phyloP scores from a whole-genome alignment of 768 basidiomycete genomes.

The Calocybe cyanea region DNA sequence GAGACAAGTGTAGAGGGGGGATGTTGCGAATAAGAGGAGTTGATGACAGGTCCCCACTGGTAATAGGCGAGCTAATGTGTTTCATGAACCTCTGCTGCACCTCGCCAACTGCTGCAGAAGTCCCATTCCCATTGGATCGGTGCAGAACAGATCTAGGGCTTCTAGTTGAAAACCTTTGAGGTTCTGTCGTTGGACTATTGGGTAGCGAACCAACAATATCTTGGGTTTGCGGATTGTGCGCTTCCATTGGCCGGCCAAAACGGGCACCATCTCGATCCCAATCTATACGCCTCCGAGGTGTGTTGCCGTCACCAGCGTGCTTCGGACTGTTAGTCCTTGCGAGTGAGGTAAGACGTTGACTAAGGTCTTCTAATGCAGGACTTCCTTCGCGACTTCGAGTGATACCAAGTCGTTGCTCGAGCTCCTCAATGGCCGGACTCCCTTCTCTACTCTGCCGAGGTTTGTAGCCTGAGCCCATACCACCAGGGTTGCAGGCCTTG shows the following conservation, averaged over 20 bases:
- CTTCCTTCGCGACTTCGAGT: conserved; percentile 50
- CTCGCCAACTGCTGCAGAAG: conserved; percentile 53
- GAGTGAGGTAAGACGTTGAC: conserved; percentile 38
- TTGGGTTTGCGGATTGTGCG: conserved; percentile 12
- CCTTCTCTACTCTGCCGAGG: conserved; percentile 41
- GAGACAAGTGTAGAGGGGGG: conserved; percentile 9
- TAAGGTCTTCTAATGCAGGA: conserved; percentile 49
- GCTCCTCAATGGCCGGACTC: conserved; percentile 62
- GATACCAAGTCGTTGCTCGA: conserved; percentile 59
- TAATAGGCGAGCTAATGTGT: conserved; percentile 24
- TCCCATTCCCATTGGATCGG: conserved; percentile 29
- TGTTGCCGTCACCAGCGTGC: conserved; percentile 15
- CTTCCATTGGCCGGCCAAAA: conserved; percentile 19
- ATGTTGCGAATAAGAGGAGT: background rate
- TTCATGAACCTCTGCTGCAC: conserved; percentile 58
- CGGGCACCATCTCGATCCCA: conserved; percentile 24
- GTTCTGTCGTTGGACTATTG: too few relatives aligned
- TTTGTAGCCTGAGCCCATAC: conserved; percentile 34
- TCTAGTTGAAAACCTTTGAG: too few relatives aligned
- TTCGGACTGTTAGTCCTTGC: conserved; percentile 26
- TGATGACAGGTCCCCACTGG: conserved; percentile 10
- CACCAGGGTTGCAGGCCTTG: conserved; percentile 40
- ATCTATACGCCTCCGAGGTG: conserved; percentile 16
- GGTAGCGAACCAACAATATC: too few relatives aligned
- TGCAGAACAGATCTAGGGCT: conserved; percentile 22